Conservation (phyloP, 1,284 basidiomycete species). For the Cryptococcus neoformans region DNA sequence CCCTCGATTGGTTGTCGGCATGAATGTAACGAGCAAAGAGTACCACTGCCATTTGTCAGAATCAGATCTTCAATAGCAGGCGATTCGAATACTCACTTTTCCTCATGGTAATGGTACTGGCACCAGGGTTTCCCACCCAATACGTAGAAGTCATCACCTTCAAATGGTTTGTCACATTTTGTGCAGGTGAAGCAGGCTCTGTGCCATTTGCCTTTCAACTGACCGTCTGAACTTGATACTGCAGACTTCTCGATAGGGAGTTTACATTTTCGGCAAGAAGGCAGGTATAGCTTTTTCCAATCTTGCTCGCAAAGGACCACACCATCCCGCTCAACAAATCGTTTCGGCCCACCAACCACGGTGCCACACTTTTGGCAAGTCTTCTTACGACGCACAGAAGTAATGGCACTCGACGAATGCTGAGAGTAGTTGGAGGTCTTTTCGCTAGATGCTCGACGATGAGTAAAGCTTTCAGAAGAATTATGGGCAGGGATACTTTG, state of each 20-base stretch:
- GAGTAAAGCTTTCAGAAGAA: neutral
- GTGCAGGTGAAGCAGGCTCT: conserved; percentile 82
- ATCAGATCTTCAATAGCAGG: too few species aligned
- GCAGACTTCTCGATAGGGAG: conserved; percentile 82
- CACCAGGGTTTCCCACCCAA: conserved; percentile 81
- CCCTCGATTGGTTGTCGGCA: conserved; percentile 88
- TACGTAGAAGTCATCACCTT: conserved; percentile 83
- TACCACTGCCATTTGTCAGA: conserved; percentile 51
- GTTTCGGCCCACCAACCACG: conserved; percentile 64
- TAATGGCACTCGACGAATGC: neutral
- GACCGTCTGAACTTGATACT: conserved; percentile 86
- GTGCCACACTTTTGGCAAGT: conserved; percentile 65
- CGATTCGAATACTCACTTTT: conserved; percentile 54
- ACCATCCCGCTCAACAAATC: conserved; percentile 68
- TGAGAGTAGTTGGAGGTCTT: conserved; percentile 4
- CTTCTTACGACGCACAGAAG: conserved; percentile 12
- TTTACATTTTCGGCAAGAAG: conserved; percentile 76
- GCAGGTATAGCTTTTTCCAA: conserved; percentile 92
- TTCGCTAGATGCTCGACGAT: conserved; percentile 3
- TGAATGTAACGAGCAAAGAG: conserved; percentile 69
- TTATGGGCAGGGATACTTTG: too few species aligned
- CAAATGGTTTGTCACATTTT: conserved; percentile 79
- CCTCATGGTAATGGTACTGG: conserved; percentile 84
- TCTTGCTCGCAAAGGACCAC: conserved; percentile 75
- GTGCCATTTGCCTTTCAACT: conserved; percentile 89